A percentile compares a stretch with the other conserved stretches of the same genome.
Conservation (phyloP, 306 rosid species). For the Medicago ruthenica region DNA sequence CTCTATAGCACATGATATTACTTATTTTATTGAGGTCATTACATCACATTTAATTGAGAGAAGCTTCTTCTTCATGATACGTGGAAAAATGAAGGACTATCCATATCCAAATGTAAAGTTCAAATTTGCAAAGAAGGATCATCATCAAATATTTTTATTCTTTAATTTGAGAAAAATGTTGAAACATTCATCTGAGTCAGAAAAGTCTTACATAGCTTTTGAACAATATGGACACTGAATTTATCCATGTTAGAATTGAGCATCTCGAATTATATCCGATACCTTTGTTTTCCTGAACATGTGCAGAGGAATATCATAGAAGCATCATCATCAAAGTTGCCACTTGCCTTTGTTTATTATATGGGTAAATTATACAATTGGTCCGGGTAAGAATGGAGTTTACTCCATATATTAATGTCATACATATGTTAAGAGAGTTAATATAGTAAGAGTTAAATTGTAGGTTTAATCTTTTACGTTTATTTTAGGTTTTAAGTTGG, state of each 20-base stretch:
- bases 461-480: too few species aligned
- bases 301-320: conserved; percentile 35
- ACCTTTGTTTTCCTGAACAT: conserved; percentile 31
- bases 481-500: too few species aligned
- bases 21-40: not conserved
- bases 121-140: not conserved
- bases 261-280: conserved; percentile 28
- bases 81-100: conserved; percentile 1
- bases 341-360: conserved; percentile 25
- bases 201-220: not conserved
- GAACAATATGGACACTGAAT: not conserved
- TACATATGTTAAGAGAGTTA: too few species aligned
- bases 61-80: conserved; percentile 7
- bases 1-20: not conserved
- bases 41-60: not conserved
- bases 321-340: conserved; percentile 1
- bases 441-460: too few species aligned
- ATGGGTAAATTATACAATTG: not conserved
- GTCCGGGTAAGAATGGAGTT: not conserved
- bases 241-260: conserved; percentile 2
- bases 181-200: not conserved
- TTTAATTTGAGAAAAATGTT: conserved; percentile 12
- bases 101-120: conserved; percentile 8
- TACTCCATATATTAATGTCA: too few species aligned
- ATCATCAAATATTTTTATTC: conserved; percentile 6